phyloP scores from a whole-genome alignment of 495 filamentous ascomycete species.

The Cudoniella acicularis region DNA sequence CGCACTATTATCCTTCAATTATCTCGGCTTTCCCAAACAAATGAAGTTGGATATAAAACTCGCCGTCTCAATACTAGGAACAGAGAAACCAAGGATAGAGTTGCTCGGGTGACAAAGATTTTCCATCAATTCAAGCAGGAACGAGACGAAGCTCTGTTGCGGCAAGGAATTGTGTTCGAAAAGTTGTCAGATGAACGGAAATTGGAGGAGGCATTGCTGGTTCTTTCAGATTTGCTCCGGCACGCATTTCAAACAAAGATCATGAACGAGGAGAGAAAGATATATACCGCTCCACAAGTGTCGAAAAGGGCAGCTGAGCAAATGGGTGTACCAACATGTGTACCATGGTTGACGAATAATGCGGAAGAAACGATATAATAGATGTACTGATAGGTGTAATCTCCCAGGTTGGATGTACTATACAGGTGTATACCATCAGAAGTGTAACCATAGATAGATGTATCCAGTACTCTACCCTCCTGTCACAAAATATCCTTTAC shows the following conservation, averaged over 20 bases:
- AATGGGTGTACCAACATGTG: slow-evolving; percentile 26
- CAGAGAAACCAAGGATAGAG: slow-evolving; percentile 18
- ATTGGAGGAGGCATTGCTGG: slow-evolving; percentile 45
- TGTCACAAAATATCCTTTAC: too few species aligned
- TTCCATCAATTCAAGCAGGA: slow-evolving; percentile 28
- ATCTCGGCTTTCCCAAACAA: slow-evolving; percentile 32
- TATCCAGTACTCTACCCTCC: too few species aligned
- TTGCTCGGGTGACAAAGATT: slow-evolving; percentile 24
- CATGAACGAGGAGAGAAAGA: not conserved
- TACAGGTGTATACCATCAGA: too few species aligned
- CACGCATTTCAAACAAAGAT: slow-evolving; percentile 28
- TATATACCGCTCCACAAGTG: not conserved
- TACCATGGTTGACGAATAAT: slow-evolving; percentile 2
- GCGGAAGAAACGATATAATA: not conserved
- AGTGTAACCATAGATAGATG: too few species aligned
- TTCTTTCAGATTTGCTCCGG: slow-evolving; percentile 48
- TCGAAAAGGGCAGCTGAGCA: slow-evolving; percentile 10
- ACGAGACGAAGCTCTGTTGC: slow-evolving; percentile 21
- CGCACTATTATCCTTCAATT: slow-evolving; percentile 50
- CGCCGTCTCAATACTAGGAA: slow-evolving; percentile 4
- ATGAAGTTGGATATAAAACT: slow-evolving; percentile 1
- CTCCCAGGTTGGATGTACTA: not conserved
- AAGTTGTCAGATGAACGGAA: slow-evolving; percentile 38
- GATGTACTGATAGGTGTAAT: not conserved
- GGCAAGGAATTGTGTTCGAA: slow-evolving; percentile 25